A percentile compares a stretch with the other conserved stretches of the same genome.
Conservation (phyloP, 2,329 filamentous ascomycete genomes). For the Colletotrichum trifolii region DNA sequence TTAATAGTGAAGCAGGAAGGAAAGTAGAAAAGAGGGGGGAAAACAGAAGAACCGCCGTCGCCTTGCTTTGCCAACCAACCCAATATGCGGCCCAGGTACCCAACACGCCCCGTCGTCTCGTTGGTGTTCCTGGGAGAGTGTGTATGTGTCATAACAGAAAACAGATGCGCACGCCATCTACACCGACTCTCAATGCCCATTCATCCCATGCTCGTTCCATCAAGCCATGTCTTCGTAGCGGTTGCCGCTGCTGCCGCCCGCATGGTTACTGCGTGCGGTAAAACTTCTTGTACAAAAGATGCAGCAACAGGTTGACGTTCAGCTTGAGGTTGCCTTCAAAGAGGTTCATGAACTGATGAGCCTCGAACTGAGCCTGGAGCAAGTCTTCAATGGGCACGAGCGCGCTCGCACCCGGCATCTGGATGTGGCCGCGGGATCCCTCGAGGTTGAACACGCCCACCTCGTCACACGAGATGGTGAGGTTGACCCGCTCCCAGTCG, state of each 20-base stretch:
- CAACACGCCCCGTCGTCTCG: conserved; percentile 13
- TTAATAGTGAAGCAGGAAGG: neutral
- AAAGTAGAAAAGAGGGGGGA: conserved; percentile 3
- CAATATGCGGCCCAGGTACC: conserved; percentile 31
- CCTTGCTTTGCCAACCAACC: conserved; percentile 26
- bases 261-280: conserved; percentile 74
- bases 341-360: conserved; percentile 93
- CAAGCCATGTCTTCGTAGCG: conserved; percentile 32
- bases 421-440: conserved; percentile 89
- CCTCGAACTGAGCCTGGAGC: conserved; percentile 96
- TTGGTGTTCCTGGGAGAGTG: conserved; percentile 13
- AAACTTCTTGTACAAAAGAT: conserved; percentile 99
- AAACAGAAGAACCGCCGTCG: conserved; percentile 21
- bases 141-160: conserved; percentile 5
- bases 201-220: conserved; percentile 22
- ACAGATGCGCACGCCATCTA: conserved; percentile 26
- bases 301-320: conserved; percentile 96
- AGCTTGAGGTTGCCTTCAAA: conserved; percentile 88
- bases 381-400: conserved; percentile 92
- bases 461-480: conserved; percentile 94
- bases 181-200: conserved; percentile 20
- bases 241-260: neutral
- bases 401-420: conserved; percentile 93
- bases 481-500: conserved; percentile 91
- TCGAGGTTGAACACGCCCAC: conserved; percentile 95